Evolutionary conservation across 352 stramenopile genomes (phyloP), one percentile per base, ranked within the genome.

Genomic region (Phytophthora sojae): DNA sequence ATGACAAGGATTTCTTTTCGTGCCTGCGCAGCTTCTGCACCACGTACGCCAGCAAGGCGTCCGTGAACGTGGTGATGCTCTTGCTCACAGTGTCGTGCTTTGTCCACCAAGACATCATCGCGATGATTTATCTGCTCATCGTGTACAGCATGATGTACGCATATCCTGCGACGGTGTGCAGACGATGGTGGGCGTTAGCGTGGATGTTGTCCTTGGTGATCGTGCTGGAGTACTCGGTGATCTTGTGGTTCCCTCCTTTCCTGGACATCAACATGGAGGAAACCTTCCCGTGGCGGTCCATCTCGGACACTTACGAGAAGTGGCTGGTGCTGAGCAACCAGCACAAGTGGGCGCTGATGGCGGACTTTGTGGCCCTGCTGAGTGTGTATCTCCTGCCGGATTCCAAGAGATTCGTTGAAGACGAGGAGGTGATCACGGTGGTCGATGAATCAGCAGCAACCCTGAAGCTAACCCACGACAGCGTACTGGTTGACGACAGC

Each of bases 101-200:
- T 62, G 74, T 92, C 1, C 89, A 93, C 56, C 82, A 88, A 67
- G 88, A 95, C 55, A 64, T 93, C 17, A 80, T 95, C 37, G 90
- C 89, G 14, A 77, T 95, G 30, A 39, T 85, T 37, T 95, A 94
- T 69, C 83, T 96, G 63, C n/a, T 92, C 6, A 72, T 93, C 14
- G 85, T 96, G n/a, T 90, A 90, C 64, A 69, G 50, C n/a, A 87
- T 95, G 67, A 95, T 94, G 86, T 91, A 92, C 51, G 86, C 89
- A 4, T 57, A 57, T 5, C 70, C 85, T n/a, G 51, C 78, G 5
- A 89, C 70, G 0, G 79, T 94, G 7, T 92, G 80, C 44, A 70
- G 66, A 49, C 66, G 80, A 5, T 93, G 84, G 81, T 88, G 83
- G 69, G 52, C 86, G 17, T 42, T 95, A 7, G 87, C 73, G 2